Conservation (phyloP, 1,284 basidiomycete genomes). For the Ustilago trichophora region DNA sequence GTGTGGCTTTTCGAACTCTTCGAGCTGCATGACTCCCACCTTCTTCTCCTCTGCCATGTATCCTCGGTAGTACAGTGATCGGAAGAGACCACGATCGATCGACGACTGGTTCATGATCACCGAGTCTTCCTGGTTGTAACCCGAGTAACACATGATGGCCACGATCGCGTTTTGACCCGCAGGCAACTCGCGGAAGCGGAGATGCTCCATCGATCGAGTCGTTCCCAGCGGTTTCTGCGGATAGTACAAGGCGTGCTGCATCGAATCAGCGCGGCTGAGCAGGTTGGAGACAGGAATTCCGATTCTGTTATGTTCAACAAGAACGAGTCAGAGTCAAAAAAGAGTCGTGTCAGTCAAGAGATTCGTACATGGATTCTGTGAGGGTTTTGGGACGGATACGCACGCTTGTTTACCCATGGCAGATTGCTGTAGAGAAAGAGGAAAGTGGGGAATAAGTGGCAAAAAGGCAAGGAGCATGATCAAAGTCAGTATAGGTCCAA, state of each 20-base stretch:
- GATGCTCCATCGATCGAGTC: conserved; percentile 97
- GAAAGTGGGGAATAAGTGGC: too few species aligned
- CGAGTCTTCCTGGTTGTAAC: conserved; percentile 99
- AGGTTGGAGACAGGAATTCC: conserved; percentile 96
- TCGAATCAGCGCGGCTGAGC: conserved; percentile 76
- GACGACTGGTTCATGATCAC: conserved; percentile 99
- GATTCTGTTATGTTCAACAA: conserved; percentile 1
- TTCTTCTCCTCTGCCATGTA: conserved; percentile 98
- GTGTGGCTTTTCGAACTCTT: conserved; percentile 97
- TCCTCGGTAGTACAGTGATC: conserved; percentile 96
- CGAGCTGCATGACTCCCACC: conserved; percentile 80
- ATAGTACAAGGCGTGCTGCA: conserved; percentile 91
- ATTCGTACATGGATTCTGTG: background rate
- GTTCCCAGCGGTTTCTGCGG: conserved; percentile 98
- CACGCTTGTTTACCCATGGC: conserved; percentile 12
- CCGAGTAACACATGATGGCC: conserved; percentile 97
- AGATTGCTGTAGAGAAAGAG: too few species aligned
- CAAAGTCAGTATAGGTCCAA: background rate
- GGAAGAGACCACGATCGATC: conserved; percentile 96
- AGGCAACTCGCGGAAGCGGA: conserved; percentile 95
- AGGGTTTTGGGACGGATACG: too few species aligned
- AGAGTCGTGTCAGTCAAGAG: too few species aligned
- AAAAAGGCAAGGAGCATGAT: background rate
- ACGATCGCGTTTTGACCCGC: conserved; percentile 98
- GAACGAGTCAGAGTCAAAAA: too few species aligned